Conservation (phyloP, 148 eudicot species). For the Fagopyrum tataricum region DNA sequence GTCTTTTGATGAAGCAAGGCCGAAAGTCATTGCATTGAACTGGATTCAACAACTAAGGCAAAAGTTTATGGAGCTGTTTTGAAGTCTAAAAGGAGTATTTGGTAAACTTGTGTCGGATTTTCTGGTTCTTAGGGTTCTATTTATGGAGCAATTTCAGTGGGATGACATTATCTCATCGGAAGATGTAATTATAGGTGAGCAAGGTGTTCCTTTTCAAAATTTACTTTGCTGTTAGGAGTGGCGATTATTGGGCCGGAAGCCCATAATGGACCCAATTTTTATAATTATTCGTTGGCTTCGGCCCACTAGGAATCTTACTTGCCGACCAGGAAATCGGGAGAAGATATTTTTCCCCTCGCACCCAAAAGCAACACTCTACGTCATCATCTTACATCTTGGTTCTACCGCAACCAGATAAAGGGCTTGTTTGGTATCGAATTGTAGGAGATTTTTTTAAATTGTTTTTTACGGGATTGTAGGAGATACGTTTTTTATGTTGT, state of each 20-base stretch:
- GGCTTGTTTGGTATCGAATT: no score
- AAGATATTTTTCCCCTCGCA: neutral
- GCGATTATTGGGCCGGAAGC: neutral
- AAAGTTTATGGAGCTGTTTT: slow-evolving; percentile 21
- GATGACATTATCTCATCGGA: neutral
- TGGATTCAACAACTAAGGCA: slow-evolving; percentile 28
- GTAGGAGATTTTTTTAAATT: no score
- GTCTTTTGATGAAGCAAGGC: slow-evolving; percentile 13
- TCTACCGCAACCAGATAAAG: neutral
- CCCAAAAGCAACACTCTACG: neutral
- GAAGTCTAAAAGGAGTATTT: neutral
- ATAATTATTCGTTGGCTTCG: neutral
- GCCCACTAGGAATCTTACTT: neutral
- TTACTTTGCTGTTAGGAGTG: no score
- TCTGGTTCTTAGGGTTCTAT: no score
- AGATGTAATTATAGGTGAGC: neutral
- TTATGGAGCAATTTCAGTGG: no score
- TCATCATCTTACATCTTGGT: slow-evolving; percentile 2
- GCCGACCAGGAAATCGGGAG: neutral
- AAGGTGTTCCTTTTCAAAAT: neutral
- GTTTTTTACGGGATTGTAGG: no score
- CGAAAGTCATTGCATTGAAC: slow-evolving; percentile 16
- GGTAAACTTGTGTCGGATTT: no score
- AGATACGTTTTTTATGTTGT: no score
- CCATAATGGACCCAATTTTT: neutral